These are phyloP conservation scores for Forsythia suspensa DNA, from an alignment of 257 asterid species.

Conservation along the genomic window DNA sequence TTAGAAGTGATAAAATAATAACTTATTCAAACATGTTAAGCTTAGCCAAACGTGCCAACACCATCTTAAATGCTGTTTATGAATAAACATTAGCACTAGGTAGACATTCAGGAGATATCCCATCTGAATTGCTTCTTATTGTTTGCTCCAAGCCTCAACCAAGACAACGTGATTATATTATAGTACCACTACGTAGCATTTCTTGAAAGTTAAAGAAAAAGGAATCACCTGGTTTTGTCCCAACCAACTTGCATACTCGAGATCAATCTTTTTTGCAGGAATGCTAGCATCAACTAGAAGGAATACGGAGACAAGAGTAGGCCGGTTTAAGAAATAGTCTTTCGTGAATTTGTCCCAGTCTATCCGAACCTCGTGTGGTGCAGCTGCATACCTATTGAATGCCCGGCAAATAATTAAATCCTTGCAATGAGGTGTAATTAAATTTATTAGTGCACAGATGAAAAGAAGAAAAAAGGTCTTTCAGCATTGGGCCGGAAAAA, in stretches of 20 bases:
- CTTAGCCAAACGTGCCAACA: neutral
- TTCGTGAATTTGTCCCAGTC: conserved; percentile 94
- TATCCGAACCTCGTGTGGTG: conserved; percentile 84
- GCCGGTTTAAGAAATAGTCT: conserved; percentile 85
- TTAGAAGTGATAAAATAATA: no score
- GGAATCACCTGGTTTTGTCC: conserved; percentile 78
- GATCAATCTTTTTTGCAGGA: conserved; percentile 85
- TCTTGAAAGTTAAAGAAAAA: neutral
- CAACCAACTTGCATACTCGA: conserved; percentile 93
- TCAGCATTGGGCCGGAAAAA: neutral
- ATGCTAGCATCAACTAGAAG: conserved; percentile 97
- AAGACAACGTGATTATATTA: neutral
- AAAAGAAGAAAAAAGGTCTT: neutral
- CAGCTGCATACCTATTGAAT: conserved; percentile 75
- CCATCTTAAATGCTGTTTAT: neutral
- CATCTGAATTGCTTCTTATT: neutral
- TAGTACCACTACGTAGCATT: neutral
- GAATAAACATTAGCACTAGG: neutral
- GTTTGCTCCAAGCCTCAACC: neutral
- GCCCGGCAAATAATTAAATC: neutral
- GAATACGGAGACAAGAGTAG: conserved; percentile 95
- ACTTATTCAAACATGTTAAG: neutral
- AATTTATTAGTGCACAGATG: neutral
- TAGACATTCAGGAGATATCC: neutral
- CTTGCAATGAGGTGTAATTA: no score